phyloP scores from a whole-genome alignment of 192 early-diverging fungal species.

The Phycomyces nitens region DNA sequence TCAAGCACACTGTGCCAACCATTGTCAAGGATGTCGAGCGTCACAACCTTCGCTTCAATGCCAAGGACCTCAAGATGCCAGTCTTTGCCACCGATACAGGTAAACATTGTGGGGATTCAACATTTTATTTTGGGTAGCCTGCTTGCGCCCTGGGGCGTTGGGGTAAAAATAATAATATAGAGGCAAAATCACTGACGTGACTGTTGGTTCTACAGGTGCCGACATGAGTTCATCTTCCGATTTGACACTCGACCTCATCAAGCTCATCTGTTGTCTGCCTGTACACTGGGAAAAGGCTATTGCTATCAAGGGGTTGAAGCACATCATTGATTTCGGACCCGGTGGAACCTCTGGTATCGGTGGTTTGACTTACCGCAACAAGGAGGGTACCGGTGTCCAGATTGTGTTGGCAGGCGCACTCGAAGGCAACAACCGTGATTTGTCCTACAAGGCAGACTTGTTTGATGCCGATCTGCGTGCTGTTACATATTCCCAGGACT shows the following conservation, averaged over 20 bases:
- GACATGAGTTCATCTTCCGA: slow-evolving; percentile 59
- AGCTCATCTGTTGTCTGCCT: slow-evolving; percentile 65
- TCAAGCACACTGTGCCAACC: slow-evolving; percentile 59
- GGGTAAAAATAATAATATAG: background rate
- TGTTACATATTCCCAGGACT: slow-evolving; percentile 80
- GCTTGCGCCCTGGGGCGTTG: background rate
- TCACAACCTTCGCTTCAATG: slow-evolving; percentile 60
- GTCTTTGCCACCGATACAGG: slow-evolving; percentile 82
- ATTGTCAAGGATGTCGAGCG: slow-evolving; percentile 68
- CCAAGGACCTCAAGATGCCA: slow-evolving; percentile 64
- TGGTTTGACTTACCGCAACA: slow-evolving; percentile 76
- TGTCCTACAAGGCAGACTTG: slow-evolving; percentile 71
- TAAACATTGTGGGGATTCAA: slow-evolving; percentile 12
- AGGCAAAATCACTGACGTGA: background rate
- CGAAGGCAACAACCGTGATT: slow-evolving; percentile 56
- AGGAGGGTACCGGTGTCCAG: slow-evolving; percentile 79
- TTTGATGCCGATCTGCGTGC: slow-evolving; percentile 74
- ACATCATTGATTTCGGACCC: slow-evolving; percentile 94
- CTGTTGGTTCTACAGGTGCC: slow-evolving; percentile 39
- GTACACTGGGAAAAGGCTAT: slow-evolving; percentile 76
- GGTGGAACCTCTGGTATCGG: slow-evolving; percentile 84
- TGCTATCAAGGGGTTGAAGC: slow-evolving; percentile 60
- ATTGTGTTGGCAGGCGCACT: slow-evolving; percentile 66
- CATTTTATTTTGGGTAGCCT: background rate
- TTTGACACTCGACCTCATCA: slow-evolving; percentile 65